Percentiles rank a stretch among this genome's conserved stretches.
These are phyloP conservation scores for Stemphylium lycopersici DNA, from an alignment of 2,329 filamentous ascomycete genomes.

Conservation along the genomic window DNA sequence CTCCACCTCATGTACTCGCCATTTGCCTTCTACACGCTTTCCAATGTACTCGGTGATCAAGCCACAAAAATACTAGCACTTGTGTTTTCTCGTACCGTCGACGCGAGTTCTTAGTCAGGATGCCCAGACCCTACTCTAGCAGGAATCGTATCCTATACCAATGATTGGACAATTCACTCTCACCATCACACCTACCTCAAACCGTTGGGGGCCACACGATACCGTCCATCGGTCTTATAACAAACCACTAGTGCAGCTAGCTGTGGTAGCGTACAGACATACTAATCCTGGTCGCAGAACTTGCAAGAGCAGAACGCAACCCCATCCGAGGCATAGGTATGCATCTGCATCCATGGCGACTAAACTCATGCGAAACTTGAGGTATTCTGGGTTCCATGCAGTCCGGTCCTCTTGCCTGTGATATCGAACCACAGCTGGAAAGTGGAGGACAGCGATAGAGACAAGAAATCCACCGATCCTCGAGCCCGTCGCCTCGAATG, in stretches of 20 bases:
- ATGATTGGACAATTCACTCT: background rate
- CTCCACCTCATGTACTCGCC: background rate
- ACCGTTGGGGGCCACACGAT: background rate
- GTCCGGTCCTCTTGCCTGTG: too few relatives aligned
- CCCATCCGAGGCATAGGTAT: background rate
- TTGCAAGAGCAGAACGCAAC: background rate
- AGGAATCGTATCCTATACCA: background rate
- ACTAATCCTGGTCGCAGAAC: background rate
- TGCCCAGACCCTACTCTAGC: background rate
- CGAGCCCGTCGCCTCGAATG: too few relatives aligned
- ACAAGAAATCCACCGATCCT: too few relatives aligned
- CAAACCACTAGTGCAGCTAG: background rate
- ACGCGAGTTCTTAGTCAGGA: background rate
- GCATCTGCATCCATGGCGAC: too few relatives aligned
- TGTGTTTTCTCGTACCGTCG: background rate
- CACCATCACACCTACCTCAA: background rate
- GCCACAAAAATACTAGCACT: background rate
- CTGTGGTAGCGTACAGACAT: background rate
- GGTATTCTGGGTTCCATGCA: too few relatives aligned
- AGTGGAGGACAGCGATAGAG: too few relatives aligned
- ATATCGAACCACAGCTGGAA: too few relatives aligned
- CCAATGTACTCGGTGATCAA: background rate
- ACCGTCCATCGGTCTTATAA: background rate
- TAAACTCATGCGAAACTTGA: too few relatives aligned
- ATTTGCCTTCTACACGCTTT: background rate